These are phyloP conservation scores for Durotheca rogersii DNA, from an alignment of 495 filamentous ascomycete genomes.

Conservation along the genomic window DNA sequence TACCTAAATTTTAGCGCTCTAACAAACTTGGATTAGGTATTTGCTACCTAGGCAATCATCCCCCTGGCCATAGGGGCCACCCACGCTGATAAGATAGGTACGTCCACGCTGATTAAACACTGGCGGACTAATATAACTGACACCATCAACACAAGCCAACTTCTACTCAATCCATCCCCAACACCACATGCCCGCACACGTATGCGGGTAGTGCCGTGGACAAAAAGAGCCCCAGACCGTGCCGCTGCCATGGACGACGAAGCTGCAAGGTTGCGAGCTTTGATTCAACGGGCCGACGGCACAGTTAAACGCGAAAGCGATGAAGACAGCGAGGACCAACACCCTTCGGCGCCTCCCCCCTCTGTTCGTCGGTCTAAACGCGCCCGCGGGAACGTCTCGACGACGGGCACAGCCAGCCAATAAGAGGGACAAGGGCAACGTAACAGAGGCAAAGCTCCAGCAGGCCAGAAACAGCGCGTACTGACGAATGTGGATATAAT, in stretches of 20 bases:
- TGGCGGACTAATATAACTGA: no score
- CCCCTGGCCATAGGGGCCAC: no score
- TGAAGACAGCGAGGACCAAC: conserved; percentile 17
- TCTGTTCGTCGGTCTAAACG: conserved; percentile 15
- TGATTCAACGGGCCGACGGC: not conserved
- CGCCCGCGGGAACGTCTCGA: conserved; percentile 14
- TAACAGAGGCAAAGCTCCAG: conserved; percentile 28
- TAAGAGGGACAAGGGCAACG: conserved; percentile 8
- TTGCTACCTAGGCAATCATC: no score
- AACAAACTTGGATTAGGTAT: no score
- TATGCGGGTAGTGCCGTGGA: no score
- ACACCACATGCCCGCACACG: no score
- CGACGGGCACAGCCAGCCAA: conserved; percentile 22
- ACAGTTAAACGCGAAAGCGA: not conserved
- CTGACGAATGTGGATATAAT: conserved; percentile 19
- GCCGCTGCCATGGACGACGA: not conserved
- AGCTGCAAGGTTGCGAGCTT: not conserved
- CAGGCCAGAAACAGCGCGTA: conserved; percentile 3
- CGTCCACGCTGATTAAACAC: no score
- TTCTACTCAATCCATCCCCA: no score
- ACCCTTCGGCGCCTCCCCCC: conserved; percentile 24
- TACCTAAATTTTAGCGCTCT: no score
- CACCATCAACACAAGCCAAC: no score
- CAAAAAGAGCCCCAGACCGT: no score
- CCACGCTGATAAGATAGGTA: no score